Percentiles rank a stretch among this genome's conserved stretches.
phyloP scores from a whole-genome alignment of 2,329 filamentous ascomycete genomes.

The Trichoderma sp. region DNA sequence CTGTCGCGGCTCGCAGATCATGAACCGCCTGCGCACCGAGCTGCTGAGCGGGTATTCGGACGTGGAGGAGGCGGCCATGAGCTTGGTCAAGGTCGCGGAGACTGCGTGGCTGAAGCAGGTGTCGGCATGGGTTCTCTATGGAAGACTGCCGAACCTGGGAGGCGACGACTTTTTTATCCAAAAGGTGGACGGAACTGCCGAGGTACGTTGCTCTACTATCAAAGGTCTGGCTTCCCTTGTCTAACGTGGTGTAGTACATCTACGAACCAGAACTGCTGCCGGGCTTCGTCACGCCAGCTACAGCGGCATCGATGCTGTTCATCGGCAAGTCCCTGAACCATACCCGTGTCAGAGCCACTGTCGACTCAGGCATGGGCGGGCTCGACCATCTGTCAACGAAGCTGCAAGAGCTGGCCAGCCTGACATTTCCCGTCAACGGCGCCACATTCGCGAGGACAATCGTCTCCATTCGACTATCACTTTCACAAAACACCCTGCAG shows the following conservation, averaged over 20 bases:
- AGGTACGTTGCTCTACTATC: conserved; percentile 38
- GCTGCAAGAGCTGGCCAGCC: conserved; percentile 65
- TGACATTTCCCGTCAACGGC: conserved; percentile 74
- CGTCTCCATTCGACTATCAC: conserved; percentile 72
- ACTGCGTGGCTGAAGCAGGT: conserved; percentile 89
- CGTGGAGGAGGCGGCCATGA: conserved; percentile 74
- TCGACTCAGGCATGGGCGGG: conserved; percentile 51
- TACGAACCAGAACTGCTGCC: conserved; percentile 67
- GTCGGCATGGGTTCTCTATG: conserved; percentile 88
- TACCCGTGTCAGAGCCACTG: conserved; percentile 61
- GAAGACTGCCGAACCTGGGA: conserved; percentile 75
- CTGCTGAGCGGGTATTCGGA: conserved; percentile 87
- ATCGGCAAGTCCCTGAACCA: conserved; percentile 88
- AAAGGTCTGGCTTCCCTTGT: background rate
- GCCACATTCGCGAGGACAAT: conserved; percentile 72
- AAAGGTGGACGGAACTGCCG: conserved; percentile 47
- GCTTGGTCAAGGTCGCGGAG: conserved; percentile 77
- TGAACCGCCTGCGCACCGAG: conserved; percentile 74
- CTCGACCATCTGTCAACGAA: conserved; percentile 68
- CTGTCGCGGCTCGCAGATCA: conserved; percentile 71
- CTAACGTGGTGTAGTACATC: conserved; percentile 51
- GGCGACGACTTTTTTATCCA: conserved; percentile 85
- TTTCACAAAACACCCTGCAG: conserved; percentile 83
- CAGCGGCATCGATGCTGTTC: conserved; percentile 83
- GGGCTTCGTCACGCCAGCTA: conserved; percentile 72